phyloP scores from a whole-genome alignment of 1,284 basidiomycete genomes.

The Apiotrichum laibachii region DNA sequence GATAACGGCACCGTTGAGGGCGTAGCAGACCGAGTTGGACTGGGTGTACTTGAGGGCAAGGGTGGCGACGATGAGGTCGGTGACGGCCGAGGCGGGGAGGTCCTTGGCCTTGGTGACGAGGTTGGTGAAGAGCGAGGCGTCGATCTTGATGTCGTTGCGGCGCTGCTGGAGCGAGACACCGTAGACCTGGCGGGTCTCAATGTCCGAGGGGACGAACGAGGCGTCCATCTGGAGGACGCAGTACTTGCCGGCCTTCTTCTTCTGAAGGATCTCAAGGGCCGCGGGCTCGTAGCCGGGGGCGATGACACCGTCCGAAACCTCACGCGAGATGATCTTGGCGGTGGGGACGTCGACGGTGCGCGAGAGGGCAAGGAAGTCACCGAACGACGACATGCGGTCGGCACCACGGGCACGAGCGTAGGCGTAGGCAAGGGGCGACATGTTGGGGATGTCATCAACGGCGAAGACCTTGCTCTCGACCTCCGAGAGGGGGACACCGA shows the following conservation, averaged over 20 bases:
- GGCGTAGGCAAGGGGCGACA: conserved; percentile 85
- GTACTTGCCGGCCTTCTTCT: conserved; percentile 99
- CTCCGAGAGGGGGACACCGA: conserved; percentile 78
- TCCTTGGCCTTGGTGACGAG: conserved; percentile 85
- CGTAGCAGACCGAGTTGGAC: conserved; percentile 97
- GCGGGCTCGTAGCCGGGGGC: conserved; percentile 87
- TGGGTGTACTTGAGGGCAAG: conserved; percentile 98
- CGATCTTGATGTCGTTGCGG: conserved; percentile 88
- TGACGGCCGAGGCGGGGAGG: conserved; percentile 69
- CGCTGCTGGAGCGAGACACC: conserved; percentile 88
- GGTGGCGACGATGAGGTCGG: conserved; percentile 89
- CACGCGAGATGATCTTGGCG: conserved; percentile 92
- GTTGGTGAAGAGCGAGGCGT: conserved; percentile 76
- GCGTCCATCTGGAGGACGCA: conserved; percentile 94
- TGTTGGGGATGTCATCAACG: conserved; percentile 85
- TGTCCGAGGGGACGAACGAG: conserved; percentile 66
- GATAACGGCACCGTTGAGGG: conserved; percentile 86
- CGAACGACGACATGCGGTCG: conserved; percentile 98
- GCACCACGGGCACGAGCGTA: conserved; percentile 96
- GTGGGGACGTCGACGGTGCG: conserved; percentile 90
- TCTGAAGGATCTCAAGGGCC: conserved; percentile 84
- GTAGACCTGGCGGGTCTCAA: conserved; percentile 94
- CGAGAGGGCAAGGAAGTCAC: conserved; percentile 96
- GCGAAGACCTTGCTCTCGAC: conserved; percentile 93
- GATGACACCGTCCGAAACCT: conserved; percentile 97